Evolutionary conservation across 129 eudicot species (phyloP).

Genomic region (Tagetes erecta): DNA sequence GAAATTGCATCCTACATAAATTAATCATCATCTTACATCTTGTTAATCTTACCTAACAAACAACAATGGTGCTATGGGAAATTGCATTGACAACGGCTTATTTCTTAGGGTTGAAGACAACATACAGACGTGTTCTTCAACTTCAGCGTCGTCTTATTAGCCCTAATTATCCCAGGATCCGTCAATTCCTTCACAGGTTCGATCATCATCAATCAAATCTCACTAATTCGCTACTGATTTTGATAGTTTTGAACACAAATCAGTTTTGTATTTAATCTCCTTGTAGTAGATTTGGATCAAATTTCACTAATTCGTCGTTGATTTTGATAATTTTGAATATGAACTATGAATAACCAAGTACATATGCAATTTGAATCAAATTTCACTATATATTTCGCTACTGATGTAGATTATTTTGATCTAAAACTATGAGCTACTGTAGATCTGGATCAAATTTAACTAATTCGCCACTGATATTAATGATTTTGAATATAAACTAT

Average conservation of each 20-base stretch:
- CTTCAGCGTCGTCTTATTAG: slow-evolving; percentile 73
- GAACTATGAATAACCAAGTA: background rate
- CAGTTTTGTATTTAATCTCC: too few relatives aligned
- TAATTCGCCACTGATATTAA: background rate
- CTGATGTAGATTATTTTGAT: background rate
- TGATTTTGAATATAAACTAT: background rate
- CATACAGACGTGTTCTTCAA: slow-evolving; percentile 61
- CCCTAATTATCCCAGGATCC: slow-evolving; percentile 58
- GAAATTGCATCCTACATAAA: background rate
- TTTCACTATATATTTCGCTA: too few relatives aligned
- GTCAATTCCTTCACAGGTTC: slow-evolving; percentile 64
- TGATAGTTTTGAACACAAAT: background rate
- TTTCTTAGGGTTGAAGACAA: slow-evolving; percentile 72
- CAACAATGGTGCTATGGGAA: slow-evolving; percentile 86
- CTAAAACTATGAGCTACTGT: background rate
- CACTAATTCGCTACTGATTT: background rate
- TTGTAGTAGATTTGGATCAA: background rate
- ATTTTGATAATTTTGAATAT: background rate
- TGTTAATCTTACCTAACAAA: background rate
- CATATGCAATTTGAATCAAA: background rate
- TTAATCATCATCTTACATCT: background rate
- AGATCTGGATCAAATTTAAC: background rate
- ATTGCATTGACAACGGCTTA: slow-evolving; percentile 82
- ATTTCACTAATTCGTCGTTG: background rate
- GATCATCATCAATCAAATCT: background rate